Evolutionary conservation across 2,329 filamentous ascomycete genomes (phyloP), one percentile per base, ranked within the genome.

Genomic region (Phialophora tarda): DNA sequence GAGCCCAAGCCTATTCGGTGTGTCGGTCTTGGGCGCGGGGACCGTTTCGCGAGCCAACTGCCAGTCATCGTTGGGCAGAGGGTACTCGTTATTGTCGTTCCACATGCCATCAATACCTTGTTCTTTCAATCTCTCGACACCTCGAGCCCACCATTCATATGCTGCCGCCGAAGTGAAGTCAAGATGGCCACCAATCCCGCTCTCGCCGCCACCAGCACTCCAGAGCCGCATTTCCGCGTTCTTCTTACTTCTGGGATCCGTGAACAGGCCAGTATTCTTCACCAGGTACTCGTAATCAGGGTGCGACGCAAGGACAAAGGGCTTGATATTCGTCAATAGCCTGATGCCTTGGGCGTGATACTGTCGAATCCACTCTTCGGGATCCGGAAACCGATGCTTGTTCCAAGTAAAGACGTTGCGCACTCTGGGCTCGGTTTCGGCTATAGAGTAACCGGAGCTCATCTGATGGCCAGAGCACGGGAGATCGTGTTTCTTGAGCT

Each of bases 51-150:
- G 79, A 0, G 85, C 84, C 59, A 87, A 84, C 63, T 86, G 78
- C 89, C 89, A 91, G 26, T 84, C 80, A 66, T 92, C 89, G 67
- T 86, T 82, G 0, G 87, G 83, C 2, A 90, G 82, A 0, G 86
- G 88, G 75, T 91, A 92, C 75, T 92, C 89, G 71, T 91, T 92
- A 77, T 92, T 92, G 74, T 92, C 89, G 70, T 92, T 92, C 89
- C 90, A 92, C 78, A 91, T 91, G 56, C 84, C 89, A 70, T 91
- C 89, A 63, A 92, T 89, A 0, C 89, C 89, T 8, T 86, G 78
- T 28, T 84, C 78, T 62, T 86, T 86, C 1, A 92, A 80, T 58
- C 82, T 83, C 65, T 85, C 83, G 8, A 90, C 85, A 1, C 89
- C 89, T 0, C 90, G 80, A 67, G 86, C 89, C 90, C 90, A 92